phyloP scores from a whole-genome alignment of 140 eudicot species.

The Anethum foeniculum region DNA sequence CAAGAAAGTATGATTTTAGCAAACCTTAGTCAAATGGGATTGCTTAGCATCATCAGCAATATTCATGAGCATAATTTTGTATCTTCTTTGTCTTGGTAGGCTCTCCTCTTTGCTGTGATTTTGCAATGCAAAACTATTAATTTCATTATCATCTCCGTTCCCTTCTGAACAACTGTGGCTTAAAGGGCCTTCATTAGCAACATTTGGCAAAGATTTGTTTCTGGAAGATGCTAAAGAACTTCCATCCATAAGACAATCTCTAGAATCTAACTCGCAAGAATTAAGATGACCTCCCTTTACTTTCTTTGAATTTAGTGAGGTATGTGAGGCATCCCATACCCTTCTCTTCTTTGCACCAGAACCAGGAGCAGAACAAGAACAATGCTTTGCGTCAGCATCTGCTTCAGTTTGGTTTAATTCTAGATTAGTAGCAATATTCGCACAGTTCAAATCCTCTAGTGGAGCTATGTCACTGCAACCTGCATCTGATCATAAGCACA shows the following conservation, averaged over 20 bases:
- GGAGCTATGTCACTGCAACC: conserved; percentile 34
- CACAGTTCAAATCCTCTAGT: conserved; percentile 17
- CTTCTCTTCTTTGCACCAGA: conserved; percentile 64
- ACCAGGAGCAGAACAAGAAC: conserved; percentile 43
- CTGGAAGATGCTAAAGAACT: conserved; percentile 21
- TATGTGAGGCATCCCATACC: conserved; percentile 67
- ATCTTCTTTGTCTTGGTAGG: conserved; percentile 16
- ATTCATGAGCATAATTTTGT: conserved; percentile 74
- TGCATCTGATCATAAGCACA: conserved; percentile 6
- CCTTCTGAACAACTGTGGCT: conserved; percentile 12
- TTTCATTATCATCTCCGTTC: conserved; percentile 12
- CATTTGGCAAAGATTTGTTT: conserved; percentile 13
- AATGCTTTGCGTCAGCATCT: conserved; percentile 22
- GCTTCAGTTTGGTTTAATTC: conserved; percentile 21
- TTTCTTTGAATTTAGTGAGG: conserved; percentile 78
- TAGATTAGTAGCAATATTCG: conserved; percentile 17
- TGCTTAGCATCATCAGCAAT: conserved; percentile 74
- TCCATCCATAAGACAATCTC: conserved; percentile 25
- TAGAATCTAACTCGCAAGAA: conserved; percentile 34
- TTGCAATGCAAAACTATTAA: conserved; percentile 13
- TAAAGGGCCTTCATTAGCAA: conserved; percentile 19
- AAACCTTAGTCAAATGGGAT: conserved; percentile 60
- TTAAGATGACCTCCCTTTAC: conserved; percentile 65
- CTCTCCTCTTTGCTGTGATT: conserved; percentile 13
- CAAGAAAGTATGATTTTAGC: neutral